Base-by-base conservation (phyloP, 306 rosid genomes). In the Fragaria ananassa region DNA sequence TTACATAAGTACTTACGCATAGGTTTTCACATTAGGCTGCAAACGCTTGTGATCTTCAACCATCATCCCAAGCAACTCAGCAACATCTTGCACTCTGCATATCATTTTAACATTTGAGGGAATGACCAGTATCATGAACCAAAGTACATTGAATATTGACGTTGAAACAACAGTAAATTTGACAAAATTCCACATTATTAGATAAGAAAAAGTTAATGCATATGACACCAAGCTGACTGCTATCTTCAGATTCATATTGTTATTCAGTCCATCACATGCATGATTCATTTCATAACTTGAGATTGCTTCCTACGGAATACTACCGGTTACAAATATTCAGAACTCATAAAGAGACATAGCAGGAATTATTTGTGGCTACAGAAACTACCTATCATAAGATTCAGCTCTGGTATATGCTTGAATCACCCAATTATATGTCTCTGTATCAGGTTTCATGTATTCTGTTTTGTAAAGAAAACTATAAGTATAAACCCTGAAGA, bases 21-120 rank as follows among this genome's bases (percentile, higher is more conserved):
- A 86, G 75, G 97, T 94, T 87, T 84, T 89, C 83, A 86, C 83
- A 83, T 94, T 94, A 76, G 97, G 98, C 77, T 92, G 96, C 85
- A 94, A 78, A 74, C 96, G 97, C 78, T 92, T 90, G 84, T 92
- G 89, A 81, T 86, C 89, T 86, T 94, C 96, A 75, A 92, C 89
- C 97, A 94, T 94, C 97, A 90, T 90, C 82, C 98, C 97, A 67
- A 94, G 97, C 76, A 94, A 82, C 89, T 94, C 98, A n/a, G 97
- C 93, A 81, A 94, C 97, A 88, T 94, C 97, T 86, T 94, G 97
- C 57, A 94, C 93, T 85, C 98, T 94, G 75, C 67, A 77, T 19
- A 61, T 74, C 82, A 80, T 63, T 79, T 25, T 11, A 53, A 47
- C 79, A 76, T 60, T 53, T 73, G 83, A 70, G 69, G 76, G 65